Conservation (phyloP, 164 flowering plant species). For the Magnolia kwangsiensis region DNA sequence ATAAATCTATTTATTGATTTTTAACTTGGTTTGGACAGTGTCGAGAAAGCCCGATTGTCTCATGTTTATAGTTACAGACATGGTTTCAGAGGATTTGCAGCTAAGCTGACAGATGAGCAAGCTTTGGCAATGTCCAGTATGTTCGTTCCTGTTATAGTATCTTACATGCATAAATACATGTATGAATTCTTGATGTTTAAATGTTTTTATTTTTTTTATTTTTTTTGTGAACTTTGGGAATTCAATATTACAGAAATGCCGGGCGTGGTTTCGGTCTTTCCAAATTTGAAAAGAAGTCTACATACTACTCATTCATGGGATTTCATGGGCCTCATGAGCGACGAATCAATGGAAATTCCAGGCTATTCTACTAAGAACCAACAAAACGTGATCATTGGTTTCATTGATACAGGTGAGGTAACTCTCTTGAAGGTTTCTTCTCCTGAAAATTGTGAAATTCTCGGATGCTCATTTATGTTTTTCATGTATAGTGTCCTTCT, state of each 20-base stretch:
- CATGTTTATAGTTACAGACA: conserved; percentile 67
- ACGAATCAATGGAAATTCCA: conserved; percentile 67
- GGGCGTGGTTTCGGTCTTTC: conserved; percentile 82
- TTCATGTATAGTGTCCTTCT: no score
- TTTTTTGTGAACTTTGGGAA: conserved; percentile 3
- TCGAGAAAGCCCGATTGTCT: conserved; percentile 55
- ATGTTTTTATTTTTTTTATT: no score
- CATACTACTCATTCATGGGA: conserved; percentile 94
- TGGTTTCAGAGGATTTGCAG: conserved; percentile 81
- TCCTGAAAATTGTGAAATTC: background rate
- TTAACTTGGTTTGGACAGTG: conserved; percentile 25
- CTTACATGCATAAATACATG: background rate
- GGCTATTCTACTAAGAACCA: conserved; percentile 71
- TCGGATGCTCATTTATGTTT: no score
- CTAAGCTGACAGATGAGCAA: conserved; percentile 57
- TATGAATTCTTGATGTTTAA: background rate
- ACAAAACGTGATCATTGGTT: conserved; percentile 65
- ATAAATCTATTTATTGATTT: background rate
- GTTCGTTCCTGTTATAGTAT: background rate
- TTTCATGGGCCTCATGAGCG: conserved; percentile 67
- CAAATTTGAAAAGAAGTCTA: conserved; percentile 48
- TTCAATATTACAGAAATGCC: conserved; percentile 48
- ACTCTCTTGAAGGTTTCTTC: background rate
- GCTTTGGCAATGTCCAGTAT: conserved; percentile 55
- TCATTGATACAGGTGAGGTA: conserved; percentile 66